Base-by-base conservation (phyloP, 306 rosid genomes). In the Vigna reflexopilosa region DNA sequence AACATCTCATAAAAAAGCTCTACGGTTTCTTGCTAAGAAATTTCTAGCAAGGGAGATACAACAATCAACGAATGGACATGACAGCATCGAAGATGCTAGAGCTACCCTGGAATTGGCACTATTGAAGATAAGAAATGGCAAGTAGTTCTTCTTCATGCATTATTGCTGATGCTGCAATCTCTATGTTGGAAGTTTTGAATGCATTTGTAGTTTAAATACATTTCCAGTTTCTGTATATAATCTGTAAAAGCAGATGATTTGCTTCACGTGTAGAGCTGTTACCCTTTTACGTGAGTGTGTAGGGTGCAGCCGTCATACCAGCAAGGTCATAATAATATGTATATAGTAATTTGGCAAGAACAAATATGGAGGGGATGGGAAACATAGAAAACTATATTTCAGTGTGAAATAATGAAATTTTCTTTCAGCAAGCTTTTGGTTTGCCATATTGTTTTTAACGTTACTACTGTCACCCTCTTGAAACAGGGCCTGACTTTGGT, bases 41-140 rank as follows among this genome's bases (percentile, higher is more conserved):
- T 95, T 86, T 84, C 97, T 95, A 81, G 90, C 93, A 13, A 80
- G 76, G 88, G 99, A 93, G 86, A 95, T 95, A 80, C 98, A 95
- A 40, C 97, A 91, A 77, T 93, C 96, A 17, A 94, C 67, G 68
- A 85, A 81, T 81, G 99, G 99, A 70, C 99, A 95, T 83, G 97
- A 93, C 88, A 95, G 99, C 83, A 67, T 77, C 76, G 99, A 95
- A 84, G 99, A 95, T 85, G 99, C 99, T 52, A 93, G 91, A 82
- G 83, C 99, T 71, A 83, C 99, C 70, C 62, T 95, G 96, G 96
- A 95, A 77, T 86, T 95, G 80, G 98, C 97, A 48, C 76, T 93
- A 20, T 77, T 93, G 76, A 95, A 95, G 89, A 91, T 95, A 28
- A 87, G 56, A 82, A 78, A 88, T 65, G 99, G 99, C 67, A 81